Percentiles rank a stretch among this genome's conserved stretches.
Conservation (phyloP, 768 basidiomycete species). For the Hericium alpestre region DNA sequence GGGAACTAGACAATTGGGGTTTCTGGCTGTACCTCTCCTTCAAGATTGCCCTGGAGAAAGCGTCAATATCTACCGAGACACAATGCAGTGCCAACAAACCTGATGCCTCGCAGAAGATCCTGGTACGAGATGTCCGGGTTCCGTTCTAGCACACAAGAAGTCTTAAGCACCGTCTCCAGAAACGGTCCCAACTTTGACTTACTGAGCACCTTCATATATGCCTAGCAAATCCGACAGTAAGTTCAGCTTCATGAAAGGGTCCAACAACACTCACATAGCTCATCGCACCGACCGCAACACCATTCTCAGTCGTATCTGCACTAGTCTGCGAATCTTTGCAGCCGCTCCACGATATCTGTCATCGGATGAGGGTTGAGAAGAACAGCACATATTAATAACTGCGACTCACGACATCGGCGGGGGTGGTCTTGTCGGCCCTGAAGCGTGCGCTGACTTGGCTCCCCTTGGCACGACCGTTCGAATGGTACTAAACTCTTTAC, state of each 20-base stretch:
- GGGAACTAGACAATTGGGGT: constrained; percentile 65
- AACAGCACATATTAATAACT: not conserved
- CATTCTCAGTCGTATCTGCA: constrained; percentile 1
- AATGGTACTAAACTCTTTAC: constrained; percentile 8
- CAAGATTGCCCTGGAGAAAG: constrained; percentile 34
- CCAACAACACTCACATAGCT: constrained; percentile 8
- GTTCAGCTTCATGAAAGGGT: not conserved
- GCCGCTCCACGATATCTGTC: constrained; percentile 12
- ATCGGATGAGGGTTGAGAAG: not conserved
- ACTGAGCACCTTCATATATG: constrained; percentile 8
- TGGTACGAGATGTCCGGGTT: constrained; percentile 10
- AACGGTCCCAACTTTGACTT: not conserved
- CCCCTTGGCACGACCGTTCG: constrained; percentile 7
- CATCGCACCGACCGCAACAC: constrained; percentile 14
- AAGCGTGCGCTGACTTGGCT: constrained; percentile 2
- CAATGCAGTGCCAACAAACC: not conserved
- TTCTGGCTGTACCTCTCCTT: constrained; percentile 55
- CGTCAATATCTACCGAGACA: too few relatives aligned
- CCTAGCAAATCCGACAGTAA: not conserved
- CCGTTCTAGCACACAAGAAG: constrained; percentile 1
- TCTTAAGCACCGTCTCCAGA: not conserved
- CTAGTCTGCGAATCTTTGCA: constrained; percentile 7
- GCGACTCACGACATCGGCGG: constrained; percentile 8
- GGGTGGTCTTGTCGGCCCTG: constrained; percentile 3
- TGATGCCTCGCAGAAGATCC: constrained; percentile 9